A percentile compares a stretch with the other conserved stretches of the same genome.
phyloP scores from a whole-genome alignment of 306 rosid species.

The Inga leiocalycina region DNA sequence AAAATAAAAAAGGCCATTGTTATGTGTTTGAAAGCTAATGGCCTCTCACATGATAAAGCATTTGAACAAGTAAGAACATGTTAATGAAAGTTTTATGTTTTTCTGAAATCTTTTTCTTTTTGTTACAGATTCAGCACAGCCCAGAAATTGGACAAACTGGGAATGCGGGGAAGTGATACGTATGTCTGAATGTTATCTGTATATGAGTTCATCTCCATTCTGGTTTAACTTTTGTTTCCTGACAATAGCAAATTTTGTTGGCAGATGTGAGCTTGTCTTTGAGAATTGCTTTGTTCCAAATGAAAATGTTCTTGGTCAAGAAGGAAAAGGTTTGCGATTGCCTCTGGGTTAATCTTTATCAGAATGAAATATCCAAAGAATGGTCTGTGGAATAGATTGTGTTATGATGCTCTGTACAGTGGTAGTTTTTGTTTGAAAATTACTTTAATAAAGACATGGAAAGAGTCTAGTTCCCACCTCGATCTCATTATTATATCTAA shows the following conservation, averaged over 20 bases:
- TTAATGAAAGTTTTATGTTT: slow-evolving; percentile 9
- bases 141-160: slow-evolving; percentile 94
- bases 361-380: background rate
- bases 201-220: slow-evolving; percentile 11
- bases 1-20: background rate
- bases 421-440: background rate
- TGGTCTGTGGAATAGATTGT: slow-evolving; percentile 3
- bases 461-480: background rate
- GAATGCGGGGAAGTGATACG: slow-evolving; percentile 99
- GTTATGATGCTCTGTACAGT: background rate
- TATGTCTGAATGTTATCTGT: slow-evolving; percentile 48
- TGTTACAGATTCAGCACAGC: slow-evolving; percentile 88
- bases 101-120: slow-evolving; percentile 18
- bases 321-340: slow-evolving; percentile 78
- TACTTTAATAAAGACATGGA: background rate
- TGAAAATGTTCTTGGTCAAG: slow-evolving; percentile 91
- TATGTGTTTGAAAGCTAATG: slow-evolving; percentile 11
- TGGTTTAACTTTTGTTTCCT: slow-evolving; percentile 34
- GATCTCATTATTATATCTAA: slow-evolving; percentile 6
- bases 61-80: background rate
- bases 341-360: slow-evolving; percentile 20
- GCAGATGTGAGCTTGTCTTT: slow-evolving; percentile 97
- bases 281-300: slow-evolving; percentile 97
- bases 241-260: slow-evolving; percentile 40
- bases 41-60: slow-evolving; percentile 19